These are phyloP conservation scores for Phylloporus arenicola DNA, from an alignment of 768 basidiomycete genomes.

Conservation along the genomic window DNA sequence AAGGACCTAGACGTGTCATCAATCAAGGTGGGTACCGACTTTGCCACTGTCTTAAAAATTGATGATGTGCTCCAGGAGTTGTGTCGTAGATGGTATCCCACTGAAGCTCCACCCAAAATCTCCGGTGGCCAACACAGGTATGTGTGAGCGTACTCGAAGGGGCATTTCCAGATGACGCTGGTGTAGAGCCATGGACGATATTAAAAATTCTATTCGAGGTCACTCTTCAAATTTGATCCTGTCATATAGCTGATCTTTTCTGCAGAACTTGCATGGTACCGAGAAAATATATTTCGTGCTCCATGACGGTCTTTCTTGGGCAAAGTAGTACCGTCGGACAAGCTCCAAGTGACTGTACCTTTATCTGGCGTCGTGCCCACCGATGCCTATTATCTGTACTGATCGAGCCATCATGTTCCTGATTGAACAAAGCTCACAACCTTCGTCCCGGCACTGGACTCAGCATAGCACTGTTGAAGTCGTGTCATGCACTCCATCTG, in stretches of 20 bases:
- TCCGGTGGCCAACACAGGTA: slow-evolving; percentile 56
- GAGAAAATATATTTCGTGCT: slow-evolving; percentile 61
- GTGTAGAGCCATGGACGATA: slow-evolving; percentile 76
- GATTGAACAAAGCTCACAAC: background rate
- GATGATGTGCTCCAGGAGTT: slow-evolving; percentile 49
- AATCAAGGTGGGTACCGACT: slow-evolving; percentile 50
- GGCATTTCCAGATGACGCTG: background rate
- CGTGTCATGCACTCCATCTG: background rate
- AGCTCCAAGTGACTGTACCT: background rate
- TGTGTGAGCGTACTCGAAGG: slow-evolving; percentile 3
- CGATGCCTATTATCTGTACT: background rate
- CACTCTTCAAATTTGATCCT: background rate
- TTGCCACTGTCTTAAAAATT: background rate
- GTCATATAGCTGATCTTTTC: background rate
- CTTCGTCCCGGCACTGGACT: background rate
- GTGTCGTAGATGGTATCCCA: slow-evolving; percentile 66
- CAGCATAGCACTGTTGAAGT: background rate
- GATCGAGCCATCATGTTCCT: background rate
- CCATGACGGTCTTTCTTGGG: slow-evolving; percentile 8
- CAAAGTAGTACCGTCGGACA: too few species aligned
- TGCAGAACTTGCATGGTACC: slow-evolving; percentile 76
- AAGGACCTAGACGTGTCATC: slow-evolving; percentile 66
- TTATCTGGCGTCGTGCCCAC: background rate
- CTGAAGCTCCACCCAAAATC: slow-evolving; percentile 14
- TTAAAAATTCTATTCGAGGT: slow-evolving; percentile 72